Conservation (phyloP, 106 monocot genomes). For the Dioscorea zingiberensis region DNA sequence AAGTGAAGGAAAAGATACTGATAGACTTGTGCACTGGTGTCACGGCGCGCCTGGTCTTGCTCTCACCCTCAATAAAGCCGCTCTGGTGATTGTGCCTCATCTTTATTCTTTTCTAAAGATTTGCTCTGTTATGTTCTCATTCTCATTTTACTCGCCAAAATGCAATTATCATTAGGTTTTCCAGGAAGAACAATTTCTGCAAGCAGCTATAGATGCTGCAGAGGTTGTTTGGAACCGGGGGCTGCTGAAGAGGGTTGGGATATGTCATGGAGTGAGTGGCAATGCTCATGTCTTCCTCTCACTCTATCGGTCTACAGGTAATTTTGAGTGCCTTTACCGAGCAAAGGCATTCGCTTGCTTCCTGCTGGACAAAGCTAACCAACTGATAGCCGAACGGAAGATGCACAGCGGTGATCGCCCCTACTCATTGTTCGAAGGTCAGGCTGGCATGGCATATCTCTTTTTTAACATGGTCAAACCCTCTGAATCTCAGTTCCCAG, state of each 20-base stretch:
- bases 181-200: slow-evolving; percentile 47
- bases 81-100: slow-evolving; percentile 27
- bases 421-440: slow-evolving; percentile 83
- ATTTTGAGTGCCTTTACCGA: slow-evolving; percentile 46
- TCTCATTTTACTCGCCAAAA: neutral
- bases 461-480: slow-evolving; percentile 71
- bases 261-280: slow-evolving; percentile 90
- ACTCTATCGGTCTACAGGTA: slow-evolving; percentile 60
- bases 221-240: slow-evolving; percentile 93
- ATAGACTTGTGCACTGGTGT: slow-evolving; percentile 92
- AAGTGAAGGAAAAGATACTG: slow-evolving; percentile 49
- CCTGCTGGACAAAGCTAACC: slow-evolving; percentile 49
- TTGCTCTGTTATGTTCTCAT: too few species aligned
- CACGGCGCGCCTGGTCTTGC: slow-evolving; percentile 93
- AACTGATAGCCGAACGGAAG: slow-evolving; percentile 48
- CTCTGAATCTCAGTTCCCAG: slow-evolving; percentile 71
- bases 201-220: slow-evolving; percentile 61
- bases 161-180: slow-evolving; percentile 46
- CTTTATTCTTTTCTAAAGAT: neutral
- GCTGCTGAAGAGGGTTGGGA: slow-evolving; percentile 74
- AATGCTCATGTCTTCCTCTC: slow-evolving; percentile 81
- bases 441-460: slow-evolving; percentile 75
- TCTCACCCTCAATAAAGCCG: slow-evolving; percentile 69
- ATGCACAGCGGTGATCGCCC: slow-evolving; percentile 83
- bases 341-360: slow-evolving; percentile 86